phyloP scores from a whole-genome alignment of 2,329 filamentous ascomycete genomes.

The Fusarium verrucosum region DNA sequence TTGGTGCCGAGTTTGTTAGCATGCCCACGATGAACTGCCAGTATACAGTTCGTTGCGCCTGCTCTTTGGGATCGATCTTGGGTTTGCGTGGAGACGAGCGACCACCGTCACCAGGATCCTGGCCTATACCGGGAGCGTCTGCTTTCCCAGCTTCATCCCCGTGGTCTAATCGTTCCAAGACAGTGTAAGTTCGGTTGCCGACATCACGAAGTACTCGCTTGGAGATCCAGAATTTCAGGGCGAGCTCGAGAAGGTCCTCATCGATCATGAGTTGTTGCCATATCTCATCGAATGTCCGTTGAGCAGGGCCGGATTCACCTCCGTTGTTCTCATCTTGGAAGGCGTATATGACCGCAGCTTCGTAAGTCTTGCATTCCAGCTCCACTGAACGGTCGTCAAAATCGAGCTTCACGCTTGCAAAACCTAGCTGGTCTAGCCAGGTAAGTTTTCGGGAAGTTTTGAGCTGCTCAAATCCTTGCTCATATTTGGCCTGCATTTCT shows the following conservation, averaged over 20 bases:
- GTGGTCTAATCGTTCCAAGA: slow-evolving; percentile 71
- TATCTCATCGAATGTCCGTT: slow-evolving; percentile 62
- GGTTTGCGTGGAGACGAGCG: slow-evolving; percentile 60
- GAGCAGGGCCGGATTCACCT: slow-evolving; percentile 48
- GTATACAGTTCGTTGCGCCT: slow-evolving; percentile 72
- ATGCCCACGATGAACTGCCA: slow-evolving; percentile 94
- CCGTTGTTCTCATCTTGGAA: slow-evolving; percentile 67
- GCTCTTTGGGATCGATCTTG: slow-evolving; percentile 70
- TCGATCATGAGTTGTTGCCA: slow-evolving; percentile 74
- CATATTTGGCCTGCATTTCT: slow-evolving; percentile 74
- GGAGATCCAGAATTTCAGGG: slow-evolving; percentile 76
- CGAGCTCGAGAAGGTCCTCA: slow-evolving; percentile 72
- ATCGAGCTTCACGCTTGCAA: slow-evolving; percentile 81
- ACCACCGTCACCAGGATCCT: slow-evolving; percentile 39
- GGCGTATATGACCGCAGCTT: slow-evolving; percentile 86
- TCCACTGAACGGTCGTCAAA: slow-evolving; percentile 80
- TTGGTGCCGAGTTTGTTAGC: slow-evolving; percentile 86
- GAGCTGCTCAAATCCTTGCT: slow-evolving; percentile 77
- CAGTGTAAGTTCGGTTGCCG: slow-evolving; percentile 65
- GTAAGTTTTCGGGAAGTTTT: slow-evolving; percentile 87
- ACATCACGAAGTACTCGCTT: slow-evolving; percentile 71
- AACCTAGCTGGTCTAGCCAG: slow-evolving; percentile 86
- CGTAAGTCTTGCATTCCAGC: slow-evolving; percentile 81
- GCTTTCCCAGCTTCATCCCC: slow-evolving; percentile 43
- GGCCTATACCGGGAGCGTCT: slow-evolving; percentile 45